phyloP scores from a whole-genome alignment of 148 eudicot genomes.

The Cornus florida region DNA sequence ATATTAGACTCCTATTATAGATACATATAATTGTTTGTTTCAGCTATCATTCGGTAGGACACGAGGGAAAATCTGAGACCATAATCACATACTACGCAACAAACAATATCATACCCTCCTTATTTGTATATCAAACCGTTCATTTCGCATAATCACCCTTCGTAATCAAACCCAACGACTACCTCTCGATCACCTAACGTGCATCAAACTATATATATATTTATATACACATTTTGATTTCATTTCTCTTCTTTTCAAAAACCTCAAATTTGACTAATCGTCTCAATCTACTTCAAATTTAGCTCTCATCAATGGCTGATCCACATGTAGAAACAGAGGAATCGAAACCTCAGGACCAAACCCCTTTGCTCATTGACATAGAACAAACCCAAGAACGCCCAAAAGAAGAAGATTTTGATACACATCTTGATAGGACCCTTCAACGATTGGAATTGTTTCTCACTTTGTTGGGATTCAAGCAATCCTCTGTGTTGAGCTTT shows the following conservation, averaged over 20 bases:
- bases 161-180: no score
- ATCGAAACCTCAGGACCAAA: neutral
- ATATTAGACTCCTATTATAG: no score
- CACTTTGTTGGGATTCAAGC: slow-evolving; percentile 34
- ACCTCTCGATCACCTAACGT: no score
- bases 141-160: neutral
- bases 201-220: no score
- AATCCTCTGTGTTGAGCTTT: slow-evolving; percentile 20
- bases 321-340: neutral
- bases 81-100: neutral
- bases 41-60: no score
- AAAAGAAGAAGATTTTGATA: slow-evolving; percentile 20
- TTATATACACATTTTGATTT: no score
- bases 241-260: neutral
- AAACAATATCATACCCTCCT: neutral
- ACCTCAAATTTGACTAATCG: neutral
- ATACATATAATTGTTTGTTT: no score
- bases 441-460: slow-evolving; percentile 29
- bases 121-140: no score
- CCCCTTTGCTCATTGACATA: slow-evolving; percentile 17
- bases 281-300: neutral
- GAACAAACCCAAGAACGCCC: slow-evolving; percentile 18
- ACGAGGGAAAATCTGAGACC: neutral
- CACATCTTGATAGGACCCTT: slow-evolving; percentile 33
- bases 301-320: slow-evolving; percentile 10